Conservation (phyloP, 495 filamentous ascomycete species). For the Durotheca rogersii region DNA sequence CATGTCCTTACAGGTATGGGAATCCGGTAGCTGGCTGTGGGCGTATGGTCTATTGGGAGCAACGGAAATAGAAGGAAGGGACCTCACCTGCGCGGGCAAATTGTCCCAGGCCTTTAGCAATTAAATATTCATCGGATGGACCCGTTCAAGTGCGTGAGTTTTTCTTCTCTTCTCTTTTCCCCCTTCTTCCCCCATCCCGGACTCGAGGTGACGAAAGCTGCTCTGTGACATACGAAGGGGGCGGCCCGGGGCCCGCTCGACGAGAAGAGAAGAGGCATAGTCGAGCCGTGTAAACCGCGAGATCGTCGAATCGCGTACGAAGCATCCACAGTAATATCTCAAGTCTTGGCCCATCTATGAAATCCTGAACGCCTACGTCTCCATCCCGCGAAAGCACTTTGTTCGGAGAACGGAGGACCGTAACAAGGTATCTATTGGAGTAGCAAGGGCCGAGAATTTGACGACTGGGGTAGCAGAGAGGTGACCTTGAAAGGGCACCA, state of each 20-base stretch:
- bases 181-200: no score
- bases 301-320: slow-evolving; percentile 25
- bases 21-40: neutral
- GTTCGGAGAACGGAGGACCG: slow-evolving; percentile 34
- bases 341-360: slow-evolving; percentile 26
- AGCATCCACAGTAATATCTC: slow-evolving; percentile 28
- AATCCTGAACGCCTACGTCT: slow-evolving; percentile 17
- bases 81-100: slow-evolving; percentile 15
- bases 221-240: slow-evolving; percentile 22
- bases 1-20: slow-evolving; percentile 14
- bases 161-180: no score
- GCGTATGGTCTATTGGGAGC: slow-evolving; percentile 4
- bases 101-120: slow-evolving; percentile 8
- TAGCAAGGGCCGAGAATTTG: slow-evolving; percentile 30
- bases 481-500: slow-evolving; percentile 27
- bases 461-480: slow-evolving; percentile 24
- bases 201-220: slow-evolving; percentile 14
- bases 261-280: slow-evolving; percentile 2
- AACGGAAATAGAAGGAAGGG: slow-evolving; percentile 14
- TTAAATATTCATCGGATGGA: slow-evolving; percentile 29
- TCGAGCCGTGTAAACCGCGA: slow-evolving; percentile 23
- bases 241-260: slow-evolving; percentile 22
- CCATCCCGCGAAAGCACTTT: slow-evolving; percentile 27
- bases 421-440: slow-evolving; percentile 26
- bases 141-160: slow-evolving; percentile 14